Evolutionary conservation across 1,139 yeast genomes (phyloP).

Genomic region (Wickerhamomyces sp.): DNA sequence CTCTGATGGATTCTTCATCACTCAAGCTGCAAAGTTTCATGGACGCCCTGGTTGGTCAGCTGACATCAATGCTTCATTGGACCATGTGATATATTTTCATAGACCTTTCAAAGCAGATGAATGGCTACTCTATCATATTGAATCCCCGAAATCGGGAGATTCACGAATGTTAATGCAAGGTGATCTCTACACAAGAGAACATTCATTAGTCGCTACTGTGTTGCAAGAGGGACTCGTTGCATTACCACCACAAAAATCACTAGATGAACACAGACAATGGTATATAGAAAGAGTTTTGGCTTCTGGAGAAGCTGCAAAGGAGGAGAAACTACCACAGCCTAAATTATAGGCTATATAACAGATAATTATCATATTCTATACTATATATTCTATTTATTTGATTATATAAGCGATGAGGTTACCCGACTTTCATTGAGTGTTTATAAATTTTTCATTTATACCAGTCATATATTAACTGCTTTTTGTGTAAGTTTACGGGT

Average conservation of each 20-base stretch:
- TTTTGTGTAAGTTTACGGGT: neutral
- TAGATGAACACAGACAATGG: neutral
- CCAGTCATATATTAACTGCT: neutral
- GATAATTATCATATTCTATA: too few relatives aligned
- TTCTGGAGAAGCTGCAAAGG: slow-evolving; percentile 1
- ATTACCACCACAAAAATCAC: neutral
- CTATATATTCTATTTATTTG: neutral
- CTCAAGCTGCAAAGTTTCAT: slow-evolving; percentile 40
- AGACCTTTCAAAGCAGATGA: slow-evolving; percentile 46
- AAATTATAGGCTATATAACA: neutral
- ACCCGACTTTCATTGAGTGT: slow-evolving; percentile 8
- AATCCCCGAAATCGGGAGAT: slow-evolving; percentile 43
- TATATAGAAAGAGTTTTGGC: slow-evolving; percentile 1
- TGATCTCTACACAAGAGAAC: slow-evolving; percentile 43
- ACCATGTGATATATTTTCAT: slow-evolving; percentile 64
- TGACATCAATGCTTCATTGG: slow-evolving; percentile 51
- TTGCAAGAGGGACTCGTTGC: slow-evolving; percentile 57
- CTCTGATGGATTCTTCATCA: slow-evolving; percentile 53
- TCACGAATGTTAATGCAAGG: slow-evolving; percentile 54
- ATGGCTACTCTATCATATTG: slow-evolving; percentile 48
- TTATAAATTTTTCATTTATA: neutral
- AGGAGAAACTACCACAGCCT: neutral
- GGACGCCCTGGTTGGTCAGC: slow-evolving; percentile 35
- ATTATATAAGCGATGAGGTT: slow-evolving; percentile 12
- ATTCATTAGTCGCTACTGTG: slow-evolving; percentile 54